Conservation (phyloP, 208 protist species). For the Naegleria fowleri region DNA sequence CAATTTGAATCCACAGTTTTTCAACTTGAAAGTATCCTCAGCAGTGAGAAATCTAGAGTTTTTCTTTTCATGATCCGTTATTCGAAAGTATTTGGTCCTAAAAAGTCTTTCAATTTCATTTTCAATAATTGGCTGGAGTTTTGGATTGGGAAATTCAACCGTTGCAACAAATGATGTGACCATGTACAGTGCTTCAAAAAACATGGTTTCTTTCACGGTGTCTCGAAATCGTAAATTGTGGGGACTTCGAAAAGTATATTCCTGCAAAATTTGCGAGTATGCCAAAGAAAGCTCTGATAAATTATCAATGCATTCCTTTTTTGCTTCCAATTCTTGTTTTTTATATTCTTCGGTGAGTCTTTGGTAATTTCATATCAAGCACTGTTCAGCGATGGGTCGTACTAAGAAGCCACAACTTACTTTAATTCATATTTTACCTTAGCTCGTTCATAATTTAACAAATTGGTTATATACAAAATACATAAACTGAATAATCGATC, state of each 20-base stretch:
- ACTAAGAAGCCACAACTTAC: too few species aligned
- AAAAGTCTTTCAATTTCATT: not conserved
- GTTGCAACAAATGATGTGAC: not conserved
- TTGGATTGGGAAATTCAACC: not conserved
- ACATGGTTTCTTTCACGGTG: not conserved
- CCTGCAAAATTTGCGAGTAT: not conserved
- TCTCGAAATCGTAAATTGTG: not conserved
- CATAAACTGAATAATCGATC: not conserved
- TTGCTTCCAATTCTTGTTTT: not conserved
- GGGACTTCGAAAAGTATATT: not conserved
- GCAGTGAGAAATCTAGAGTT: not conserved
- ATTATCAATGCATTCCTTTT: not conserved
- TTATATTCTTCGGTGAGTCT: not conserved
- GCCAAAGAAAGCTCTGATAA: not conserved
- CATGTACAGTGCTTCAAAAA: not conserved
- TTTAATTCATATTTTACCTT: not conserved
- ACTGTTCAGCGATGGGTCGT: too few species aligned
- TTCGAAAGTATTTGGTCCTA: not conserved
- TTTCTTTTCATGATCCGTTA: not conserved
- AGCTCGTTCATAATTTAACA: not conserved
- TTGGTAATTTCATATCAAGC: too few species aligned
- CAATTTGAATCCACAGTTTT: not conserved
- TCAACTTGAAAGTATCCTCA: not conserved
- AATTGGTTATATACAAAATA: not conserved
- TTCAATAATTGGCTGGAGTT: not conserved